Evolutionary conservation across 495 filamentous ascomycete species (phyloP).

Genomic region (Ascobolus immersus): DNA sequence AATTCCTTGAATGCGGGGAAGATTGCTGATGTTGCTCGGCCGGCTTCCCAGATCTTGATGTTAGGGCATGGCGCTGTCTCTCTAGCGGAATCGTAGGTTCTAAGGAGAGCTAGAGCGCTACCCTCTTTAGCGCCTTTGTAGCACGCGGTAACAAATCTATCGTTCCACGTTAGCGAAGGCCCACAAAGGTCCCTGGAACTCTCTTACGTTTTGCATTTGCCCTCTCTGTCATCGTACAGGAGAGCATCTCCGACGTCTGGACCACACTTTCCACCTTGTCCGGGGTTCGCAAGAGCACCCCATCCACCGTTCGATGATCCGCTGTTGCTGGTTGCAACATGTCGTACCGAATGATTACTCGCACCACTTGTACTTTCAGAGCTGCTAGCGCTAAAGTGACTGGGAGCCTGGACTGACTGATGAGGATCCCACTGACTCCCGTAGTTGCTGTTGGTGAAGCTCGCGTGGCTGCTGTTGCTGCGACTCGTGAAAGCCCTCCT

Average conservation of each 20-base stretch:
- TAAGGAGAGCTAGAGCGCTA: constrained; percentile 38
- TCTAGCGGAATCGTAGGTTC: constrained; percentile 82
- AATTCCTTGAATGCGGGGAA: constrained; percentile 89
- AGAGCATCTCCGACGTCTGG: constrained; percentile 21
- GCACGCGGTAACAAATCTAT: constrained; percentile 44
- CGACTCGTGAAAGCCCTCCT: too few relatives aligned
- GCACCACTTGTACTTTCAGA: too few relatives aligned
- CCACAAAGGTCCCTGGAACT: constrained; percentile 4
- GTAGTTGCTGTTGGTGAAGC: too few relatives aligned
- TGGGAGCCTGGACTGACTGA: too few relatives aligned
- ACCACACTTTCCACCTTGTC: not conserved
- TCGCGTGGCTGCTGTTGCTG: too few relatives aligned
- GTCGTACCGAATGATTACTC: too few relatives aligned
- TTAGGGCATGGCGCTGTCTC: constrained; percentile 72
- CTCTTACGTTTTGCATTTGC: constrained; percentile 75
- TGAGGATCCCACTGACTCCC: too few relatives aligned
- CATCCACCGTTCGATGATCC: constrained; percentile 8
- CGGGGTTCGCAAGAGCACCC: not conserved
- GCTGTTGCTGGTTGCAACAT: too few relatives aligned
- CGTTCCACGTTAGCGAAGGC: constrained; percentile 13
- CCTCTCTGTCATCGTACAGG: constrained; percentile 58
- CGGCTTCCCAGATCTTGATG: constrained; percentile 88
- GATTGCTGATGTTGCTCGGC: constrained; percentile 77
- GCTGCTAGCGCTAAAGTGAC: too few relatives aligned
- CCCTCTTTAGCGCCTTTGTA: constrained; percentile 51